Conservation (phyloP, 2,329 filamentous ascomycete genomes). For the Verruconis gallopava region DNA sequence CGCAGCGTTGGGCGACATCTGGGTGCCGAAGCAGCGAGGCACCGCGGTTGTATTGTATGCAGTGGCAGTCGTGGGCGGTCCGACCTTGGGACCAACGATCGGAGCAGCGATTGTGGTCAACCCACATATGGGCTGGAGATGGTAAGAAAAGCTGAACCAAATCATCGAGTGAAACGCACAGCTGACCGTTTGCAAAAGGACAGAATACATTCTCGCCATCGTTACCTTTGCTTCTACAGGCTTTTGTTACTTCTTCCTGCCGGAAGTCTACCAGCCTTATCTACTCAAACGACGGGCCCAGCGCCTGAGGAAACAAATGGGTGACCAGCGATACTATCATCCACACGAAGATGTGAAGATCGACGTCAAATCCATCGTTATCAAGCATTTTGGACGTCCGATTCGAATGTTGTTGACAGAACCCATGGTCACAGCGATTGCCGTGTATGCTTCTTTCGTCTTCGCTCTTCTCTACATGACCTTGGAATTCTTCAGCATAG, state of each 20-base stretch:
- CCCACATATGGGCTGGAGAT: conserved; percentile 30
- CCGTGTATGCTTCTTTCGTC: conserved; percentile 37
- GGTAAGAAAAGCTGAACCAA: conserved; percentile 26
- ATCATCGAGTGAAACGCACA: neutral
- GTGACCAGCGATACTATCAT: conserved; percentile 29
- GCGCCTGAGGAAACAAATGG: conserved; percentile 24
- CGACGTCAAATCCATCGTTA: conserved; percentile 27
- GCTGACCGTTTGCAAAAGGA: neutral
- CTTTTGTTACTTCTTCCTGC: conserved; percentile 23
- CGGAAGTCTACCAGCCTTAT: conserved; percentile 28
- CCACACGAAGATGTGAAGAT: conserved; percentile 33
- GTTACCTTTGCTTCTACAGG: conserved; percentile 14
- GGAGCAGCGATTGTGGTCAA: conserved; percentile 35
- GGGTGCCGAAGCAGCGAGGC: conserved; percentile 44
- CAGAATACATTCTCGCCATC: conserved; percentile 29
- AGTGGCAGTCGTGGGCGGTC: conserved; percentile 50
- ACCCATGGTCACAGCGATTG: conserved; percentile 34
- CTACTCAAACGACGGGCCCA: conserved; percentile 28
- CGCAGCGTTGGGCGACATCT: conserved; percentile 55
- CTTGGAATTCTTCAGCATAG: conserved; percentile 52
- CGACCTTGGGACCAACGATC: conserved; percentile 42
- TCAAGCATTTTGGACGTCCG: conserved; percentile 31
- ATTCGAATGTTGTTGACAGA: conserved; percentile 34
- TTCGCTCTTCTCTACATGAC: conserved; percentile 51
- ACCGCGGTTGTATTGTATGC: conserved; percentile 56